phyloP scores from a whole-genome alignment of 1,284 basidiomycete species.

The Moesziomyces sp. region DNA sequence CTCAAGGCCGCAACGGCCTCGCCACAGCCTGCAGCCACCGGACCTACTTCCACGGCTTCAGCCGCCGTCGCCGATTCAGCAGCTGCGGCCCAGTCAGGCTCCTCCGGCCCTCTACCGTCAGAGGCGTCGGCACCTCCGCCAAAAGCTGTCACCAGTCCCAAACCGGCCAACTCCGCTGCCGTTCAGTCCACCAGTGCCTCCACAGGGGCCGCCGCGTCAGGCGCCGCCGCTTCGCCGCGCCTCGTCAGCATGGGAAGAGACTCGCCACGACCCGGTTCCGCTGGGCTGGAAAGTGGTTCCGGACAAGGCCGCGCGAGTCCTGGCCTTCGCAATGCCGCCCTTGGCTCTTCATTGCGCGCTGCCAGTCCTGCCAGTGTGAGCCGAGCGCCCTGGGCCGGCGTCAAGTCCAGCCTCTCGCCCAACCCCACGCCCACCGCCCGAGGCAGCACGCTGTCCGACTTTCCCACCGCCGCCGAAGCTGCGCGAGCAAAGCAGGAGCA shows the following conservation, averaged over 20 bases:
- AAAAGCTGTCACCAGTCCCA: conserved; percentile 25
- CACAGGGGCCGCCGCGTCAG: conserved; percentile 3
- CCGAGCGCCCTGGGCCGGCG: conserved; percentile 55
- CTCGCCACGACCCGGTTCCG: conserved; percentile 39
- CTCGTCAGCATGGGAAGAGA: conserved; percentile 51
- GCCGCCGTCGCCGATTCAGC: conserved; percentile 6
- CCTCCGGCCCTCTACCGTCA: conserved; percentile 28
- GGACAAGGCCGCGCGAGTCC: conserved; percentile 45
- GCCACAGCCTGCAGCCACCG: conserved; percentile 11
- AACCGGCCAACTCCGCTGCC: conserved; percentile 19
- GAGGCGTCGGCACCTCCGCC: conserved; percentile 29
- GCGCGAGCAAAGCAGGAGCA: conserved; percentile 57
- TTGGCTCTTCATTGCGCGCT: conserved; percentile 37
- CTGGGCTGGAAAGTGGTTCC: conserved; percentile 37
- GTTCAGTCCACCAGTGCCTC: conserved; percentile 5
- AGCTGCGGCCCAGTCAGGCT: background rate
- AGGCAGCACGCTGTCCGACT: conserved; percentile 50
- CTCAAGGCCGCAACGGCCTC: conserved; percentile 14
- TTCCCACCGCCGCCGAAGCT: conserved; percentile 66
- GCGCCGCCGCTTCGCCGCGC: conserved; percentile 44
- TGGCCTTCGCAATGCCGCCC: conserved; percentile 48
- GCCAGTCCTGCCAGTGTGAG: conserved; percentile 38
- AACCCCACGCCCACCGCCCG: conserved; percentile 16
- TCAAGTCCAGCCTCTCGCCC: conserved; percentile 35
- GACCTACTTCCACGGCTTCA: conserved; percentile 2